Evolutionary conservation across 2,329 filamentous ascomycete species (phyloP).

Genomic region (Trichoderma atrobrunneum): DNA sequence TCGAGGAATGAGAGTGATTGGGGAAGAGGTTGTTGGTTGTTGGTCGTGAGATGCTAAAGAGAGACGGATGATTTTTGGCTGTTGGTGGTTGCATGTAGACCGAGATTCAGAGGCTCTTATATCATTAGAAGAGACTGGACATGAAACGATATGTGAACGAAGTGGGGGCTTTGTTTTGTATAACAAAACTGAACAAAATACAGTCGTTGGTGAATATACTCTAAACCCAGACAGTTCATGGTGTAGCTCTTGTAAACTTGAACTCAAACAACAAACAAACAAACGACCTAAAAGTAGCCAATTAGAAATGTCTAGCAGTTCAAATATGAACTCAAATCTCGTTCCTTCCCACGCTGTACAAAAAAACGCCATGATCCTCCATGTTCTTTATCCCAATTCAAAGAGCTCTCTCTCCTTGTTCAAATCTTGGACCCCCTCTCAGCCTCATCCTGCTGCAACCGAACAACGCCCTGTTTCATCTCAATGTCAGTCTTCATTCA

Average conservation of each 20-base stretch:
- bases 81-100: not conserved
- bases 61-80: not conserved
- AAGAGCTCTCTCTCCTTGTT: not conserved
- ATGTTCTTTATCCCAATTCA: not conserved
- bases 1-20: not conserved
- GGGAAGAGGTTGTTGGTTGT: not conserved
- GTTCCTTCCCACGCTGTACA: not conserved
- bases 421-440: slow-evolving; percentile 37
- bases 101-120: not conserved
- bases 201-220: not conserved
- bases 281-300: not conserved
- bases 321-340: not conserved
- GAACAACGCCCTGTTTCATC: slow-evolving; percentile 45
- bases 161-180: not conserved
- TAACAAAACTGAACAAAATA: not conserved
- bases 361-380: not conserved
- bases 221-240: not conserved
- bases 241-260: not conserved
- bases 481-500: not conserved
- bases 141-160: not conserved
- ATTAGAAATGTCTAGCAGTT: not conserved
- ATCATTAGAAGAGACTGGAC: not conserved
- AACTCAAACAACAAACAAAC: not conserved
- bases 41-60: not conserved
- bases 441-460: slow-evolving; percentile 44